Percentiles rank a stretch among this genome's conserved stretches.
Evolutionary conservation across 2,329 filamentous ascomycete genomes (phyloP).

Genomic region (Cercospora brassicicola): DNA sequence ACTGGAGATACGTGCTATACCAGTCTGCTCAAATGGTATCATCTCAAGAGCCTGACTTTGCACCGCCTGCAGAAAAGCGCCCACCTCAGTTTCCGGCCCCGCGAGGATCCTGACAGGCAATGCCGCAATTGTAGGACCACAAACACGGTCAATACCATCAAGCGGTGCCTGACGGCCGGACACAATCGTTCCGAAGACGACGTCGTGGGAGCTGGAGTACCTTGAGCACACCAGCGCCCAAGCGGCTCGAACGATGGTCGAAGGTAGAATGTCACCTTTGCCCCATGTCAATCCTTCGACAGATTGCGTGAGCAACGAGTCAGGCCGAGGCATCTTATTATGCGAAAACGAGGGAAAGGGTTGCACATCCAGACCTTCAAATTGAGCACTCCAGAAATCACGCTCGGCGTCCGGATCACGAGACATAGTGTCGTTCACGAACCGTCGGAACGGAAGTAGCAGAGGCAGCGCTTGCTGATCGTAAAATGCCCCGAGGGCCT

Average conservation of each 20-base stretch:
- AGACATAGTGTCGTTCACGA: conserved; percentile 39
- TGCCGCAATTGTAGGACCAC: conserved; percentile 25
- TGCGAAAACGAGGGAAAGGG: conserved; percentile 39
- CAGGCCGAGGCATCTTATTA: conserved; percentile 27
- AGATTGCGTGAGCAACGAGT: conserved; percentile 31
- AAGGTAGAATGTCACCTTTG: conserved; percentile 13
- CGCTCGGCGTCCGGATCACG: conserved; percentile 28
- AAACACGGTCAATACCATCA: conserved; percentile 2
- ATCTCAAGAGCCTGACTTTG: conserved; percentile 18
- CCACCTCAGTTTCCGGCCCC: background rate
- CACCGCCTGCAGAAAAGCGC: conserved; percentile 1
- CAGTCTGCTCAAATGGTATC: conserved; percentile 20
- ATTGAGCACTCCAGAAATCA: conserved; percentile 40
- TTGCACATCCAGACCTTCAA: conserved; percentile 36
- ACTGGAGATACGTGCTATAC: conserved; percentile 2
- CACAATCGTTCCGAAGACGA: conserved; percentile 20
- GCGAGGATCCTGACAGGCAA: conserved; percentile 15
- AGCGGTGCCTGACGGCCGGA: conserved; percentile 31
- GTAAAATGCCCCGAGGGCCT: conserved; percentile 28
- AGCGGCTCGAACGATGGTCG: conserved; percentile 16
- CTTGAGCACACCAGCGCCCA: conserved; percentile 17
- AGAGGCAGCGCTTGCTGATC: background rate
- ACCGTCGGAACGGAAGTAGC: conserved; percentile 29
- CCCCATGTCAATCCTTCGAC: conserved; percentile 17
- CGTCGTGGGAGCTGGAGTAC: conserved; percentile 13